Percentiles rank a stretch among this genome's conserved stretches.
Conservation (phyloP, 106 monocot genomes). For the Amphibolis antarctica region DNA sequence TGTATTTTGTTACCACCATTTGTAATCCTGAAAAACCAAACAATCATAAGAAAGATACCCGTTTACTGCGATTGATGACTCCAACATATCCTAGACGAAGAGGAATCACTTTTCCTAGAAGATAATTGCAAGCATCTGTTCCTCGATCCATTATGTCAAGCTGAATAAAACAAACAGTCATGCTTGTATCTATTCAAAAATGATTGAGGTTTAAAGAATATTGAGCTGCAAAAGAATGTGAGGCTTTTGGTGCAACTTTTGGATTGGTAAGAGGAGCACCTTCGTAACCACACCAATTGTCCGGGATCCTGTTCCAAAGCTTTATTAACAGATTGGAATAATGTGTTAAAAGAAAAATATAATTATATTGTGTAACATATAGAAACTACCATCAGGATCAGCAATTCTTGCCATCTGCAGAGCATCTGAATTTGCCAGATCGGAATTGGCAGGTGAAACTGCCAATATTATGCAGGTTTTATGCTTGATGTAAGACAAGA, state of each 20-base stretch:
- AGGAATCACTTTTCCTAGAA: slow-evolving; percentile 28
- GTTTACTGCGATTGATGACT: slow-evolving; percentile 25
- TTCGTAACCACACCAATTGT: slow-evolving; percentile 99
- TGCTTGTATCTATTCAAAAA: neutral
- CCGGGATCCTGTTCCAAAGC: slow-evolving; percentile 33
- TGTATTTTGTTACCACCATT: neutral
- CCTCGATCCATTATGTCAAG: slow-evolving; percentile 30
- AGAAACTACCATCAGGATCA: slow-evolving; percentile 67
- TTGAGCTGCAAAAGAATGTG: neutral
- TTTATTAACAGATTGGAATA: neutral
- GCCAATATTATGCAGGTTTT: slow-evolving; percentile 79
- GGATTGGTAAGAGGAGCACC: slow-evolving; percentile 25
- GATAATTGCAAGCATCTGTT: slow-evolving; percentile 19
- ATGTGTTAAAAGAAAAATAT: neutral
- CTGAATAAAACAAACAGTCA: slow-evolving; percentile 5
- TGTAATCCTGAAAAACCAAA: neutral
- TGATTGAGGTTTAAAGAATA: too few species aligned
- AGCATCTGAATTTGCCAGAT: slow-evolving; percentile 84
- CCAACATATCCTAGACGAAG: slow-evolving; percentile 26
- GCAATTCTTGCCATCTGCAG: slow-evolving; percentile 81
- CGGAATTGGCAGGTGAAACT: slow-evolving; percentile 84
- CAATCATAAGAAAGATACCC: slow-evolving; percentile 3
- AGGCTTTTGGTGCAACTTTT: neutral
- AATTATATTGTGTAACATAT: neutral
- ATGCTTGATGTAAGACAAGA: slow-evolving; percentile 64